A percentile compares a stretch with the other conserved stretches of the same genome.
These are phyloP conservation scores for Plenodomus biglobosus DNA, from an alignment of 2,329 filamentous ascomycete species.

Conservation along the genomic window DNA sequence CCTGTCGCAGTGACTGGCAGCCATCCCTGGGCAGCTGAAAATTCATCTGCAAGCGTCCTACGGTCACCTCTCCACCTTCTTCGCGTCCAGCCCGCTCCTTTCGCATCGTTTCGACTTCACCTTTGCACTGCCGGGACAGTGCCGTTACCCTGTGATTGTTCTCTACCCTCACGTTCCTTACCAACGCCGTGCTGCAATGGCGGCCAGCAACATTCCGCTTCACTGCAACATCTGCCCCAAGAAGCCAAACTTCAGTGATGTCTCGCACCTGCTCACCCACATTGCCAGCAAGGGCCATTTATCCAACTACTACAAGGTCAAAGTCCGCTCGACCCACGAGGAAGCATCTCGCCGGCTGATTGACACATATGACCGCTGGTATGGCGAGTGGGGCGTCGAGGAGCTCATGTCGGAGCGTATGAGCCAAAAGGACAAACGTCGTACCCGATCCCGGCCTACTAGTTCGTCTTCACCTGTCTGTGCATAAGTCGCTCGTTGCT, in stretches of 20 bases:
- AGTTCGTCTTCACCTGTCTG: conserved; percentile 27
- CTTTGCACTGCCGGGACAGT: conserved; percentile 32
- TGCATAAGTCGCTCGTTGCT: conserved; percentile 13
- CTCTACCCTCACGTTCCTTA: conserved; percentile 4
- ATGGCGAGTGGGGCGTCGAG: conserved; percentile 68
- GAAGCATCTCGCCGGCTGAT: conserved; percentile 64
- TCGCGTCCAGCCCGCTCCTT: conserved; percentile 41
- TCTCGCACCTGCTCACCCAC: conserved; percentile 90
- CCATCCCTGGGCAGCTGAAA: conserved; percentile 18
- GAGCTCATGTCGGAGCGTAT: conserved; percentile 75
- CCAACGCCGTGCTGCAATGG: conserved; percentile 36
- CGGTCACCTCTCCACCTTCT: conserved; percentile 36
- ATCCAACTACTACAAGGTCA: conserved; percentile 77
- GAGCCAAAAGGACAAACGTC: conserved; percentile 72
- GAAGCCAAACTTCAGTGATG: conserved; percentile 79
- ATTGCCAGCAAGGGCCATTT: conserved; percentile 91
- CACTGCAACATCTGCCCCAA: conserved; percentile 82
- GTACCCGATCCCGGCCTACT: conserved; percentile 44
- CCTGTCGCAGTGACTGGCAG: conserved; percentile 28
- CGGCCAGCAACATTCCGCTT: conserved; percentile 61
- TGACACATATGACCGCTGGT: conserved; percentile 76
- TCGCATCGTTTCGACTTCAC: conserved; percentile 29
- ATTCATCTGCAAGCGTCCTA: conserved; percentile 27
- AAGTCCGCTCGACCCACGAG: conserved; percentile 70
- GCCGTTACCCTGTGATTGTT: conserved; percentile 24